Conservation (phyloP, 306 rosid species). For the Senna tora region DNA sequence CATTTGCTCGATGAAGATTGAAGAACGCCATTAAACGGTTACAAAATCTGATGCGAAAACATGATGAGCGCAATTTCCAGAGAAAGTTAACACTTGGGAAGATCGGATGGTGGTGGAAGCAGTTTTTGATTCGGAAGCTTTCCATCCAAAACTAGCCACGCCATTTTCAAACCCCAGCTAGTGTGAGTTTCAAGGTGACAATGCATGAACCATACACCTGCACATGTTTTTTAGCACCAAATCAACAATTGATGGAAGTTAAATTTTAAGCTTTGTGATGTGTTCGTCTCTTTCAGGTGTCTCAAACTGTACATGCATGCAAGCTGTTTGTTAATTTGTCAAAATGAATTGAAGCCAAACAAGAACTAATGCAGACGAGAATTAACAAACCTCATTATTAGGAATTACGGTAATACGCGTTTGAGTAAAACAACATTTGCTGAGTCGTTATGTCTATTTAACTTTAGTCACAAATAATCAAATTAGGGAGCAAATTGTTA, state of each 20-base stretch:
- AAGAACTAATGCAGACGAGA: neutral
- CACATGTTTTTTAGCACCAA: neutral
- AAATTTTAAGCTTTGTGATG: too few relatives aligned
- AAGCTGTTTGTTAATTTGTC: neutral
- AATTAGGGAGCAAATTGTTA: too few relatives aligned
- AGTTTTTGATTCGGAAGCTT: constrained; percentile 51
- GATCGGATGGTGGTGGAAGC: constrained; percentile 53
- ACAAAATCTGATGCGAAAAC: neutral
- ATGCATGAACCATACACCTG: constrained; percentile 70
- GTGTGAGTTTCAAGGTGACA: constrained; percentile 57
- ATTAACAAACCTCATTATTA: too few relatives aligned
- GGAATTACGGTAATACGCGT: neutral
- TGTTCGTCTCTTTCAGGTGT: neutral
- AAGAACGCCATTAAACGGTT: too few relatives aligned
- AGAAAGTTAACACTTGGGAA: constrained; percentile 45
- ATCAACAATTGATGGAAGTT: too few relatives aligned
- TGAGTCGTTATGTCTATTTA: too few relatives aligned
- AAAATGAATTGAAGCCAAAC: neutral
- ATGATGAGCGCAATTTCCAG: too few relatives aligned
- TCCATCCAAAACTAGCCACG: constrained; percentile 59
- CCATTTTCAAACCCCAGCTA: constrained; percentile 63
- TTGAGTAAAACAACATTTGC: too few relatives aligned
- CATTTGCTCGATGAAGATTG: too few relatives aligned
- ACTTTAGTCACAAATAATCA: too few relatives aligned
- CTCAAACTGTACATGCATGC: neutral